Evolutionary conservation across 768 basidiomycete genomes (phyloP), one percentile per base, ranked within the genome.

Genomic region (Mycena galericulata): DNA sequence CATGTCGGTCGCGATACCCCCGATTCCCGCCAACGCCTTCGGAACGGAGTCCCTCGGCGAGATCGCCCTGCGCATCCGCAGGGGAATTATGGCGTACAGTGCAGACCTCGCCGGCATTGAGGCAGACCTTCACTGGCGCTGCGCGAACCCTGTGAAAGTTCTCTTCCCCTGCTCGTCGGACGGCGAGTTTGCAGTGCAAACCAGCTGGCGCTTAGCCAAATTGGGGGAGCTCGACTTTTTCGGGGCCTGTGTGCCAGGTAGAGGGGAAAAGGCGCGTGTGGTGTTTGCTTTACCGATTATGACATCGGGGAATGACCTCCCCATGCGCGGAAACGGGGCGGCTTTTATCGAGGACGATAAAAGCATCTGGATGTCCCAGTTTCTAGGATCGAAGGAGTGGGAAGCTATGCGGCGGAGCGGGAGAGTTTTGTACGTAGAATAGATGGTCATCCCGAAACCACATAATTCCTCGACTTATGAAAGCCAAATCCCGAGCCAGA

Each of bases 281-380:
- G 9, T 47, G 20, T 36, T 55, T 24, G 34, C 14, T 36, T 36
- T 36, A 7, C 34, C 34, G 15, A 36, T 61, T n/a, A 15, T n/a
- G 5, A 24, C 38, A 9, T 3, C 24, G 10, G 15, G 34, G 12
- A 34, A 34, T n/a, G n/a, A 5, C 17, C 17, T 45, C 4, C 62
- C 67, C 12, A 12, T 57, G 24, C 49, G 49, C 3, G 62, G 62
- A 4, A 22, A 2, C 24, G 62, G 68, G 3, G 40, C 29, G 17
- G 30, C 45, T 17, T 20, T 69, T 26, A 40, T 59, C 18, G 68
- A 69, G 49, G 55, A 69, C 41, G 62, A 69, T 18, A 22, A 69
- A 1, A 47, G 30, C 2, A 34, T 69, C 8, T 69, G 68, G 68
- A 59, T 69, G 62, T 20, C 10, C 20, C 68, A 69, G 62, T 26